Percentiles rank a stretch among this genome's conserved stretches.
phyloP scores from a whole-genome alignment of 805 yeast species.

The Myxozyma monticola region DNA sequence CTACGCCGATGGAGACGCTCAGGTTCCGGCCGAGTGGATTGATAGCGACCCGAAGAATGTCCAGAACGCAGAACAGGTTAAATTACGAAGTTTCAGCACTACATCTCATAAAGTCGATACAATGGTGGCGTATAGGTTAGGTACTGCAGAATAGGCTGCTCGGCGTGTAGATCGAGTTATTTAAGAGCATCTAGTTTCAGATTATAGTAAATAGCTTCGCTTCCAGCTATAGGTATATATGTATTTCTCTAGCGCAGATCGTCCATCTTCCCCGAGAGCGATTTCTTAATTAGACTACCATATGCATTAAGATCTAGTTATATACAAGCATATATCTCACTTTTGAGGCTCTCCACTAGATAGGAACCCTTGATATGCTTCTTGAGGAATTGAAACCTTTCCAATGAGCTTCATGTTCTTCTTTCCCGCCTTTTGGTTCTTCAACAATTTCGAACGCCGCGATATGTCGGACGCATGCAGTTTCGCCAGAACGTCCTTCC shows the following conservation, averaged over 20 bases:
- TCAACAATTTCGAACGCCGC: slow-evolving; percentile 82
- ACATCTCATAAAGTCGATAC: slow-evolving; percentile 70
- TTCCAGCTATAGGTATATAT: too few relatives aligned
- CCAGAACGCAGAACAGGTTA: slow-evolving; percentile 63
- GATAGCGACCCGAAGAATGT: slow-evolving; percentile 67
- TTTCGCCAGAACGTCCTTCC: slow-evolving; percentile 92
- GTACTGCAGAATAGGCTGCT: too few relatives aligned
- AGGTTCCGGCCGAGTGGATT: slow-evolving; percentile 80
- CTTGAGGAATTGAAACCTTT: slow-evolving; percentile 55
- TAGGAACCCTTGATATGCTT: slow-evolving; percentile 17
- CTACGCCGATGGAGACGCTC: slow-evolving; percentile 62
- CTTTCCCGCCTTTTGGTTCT: slow-evolving; percentile 91
- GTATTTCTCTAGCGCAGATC: too few relatives aligned
- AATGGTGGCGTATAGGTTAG: slow-evolving; percentile 58
- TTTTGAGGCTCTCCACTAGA: too few relatives aligned
- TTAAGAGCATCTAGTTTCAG: too few relatives aligned
- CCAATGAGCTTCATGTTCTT: slow-evolving; percentile 79
- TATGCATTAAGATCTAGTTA: too few relatives aligned
- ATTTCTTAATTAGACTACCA: too few relatives aligned
- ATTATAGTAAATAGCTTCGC: too few relatives aligned
- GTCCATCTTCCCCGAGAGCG: too few relatives aligned
- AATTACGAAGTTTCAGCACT: slow-evolving; percentile 68
- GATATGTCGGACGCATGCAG: slow-evolving; percentile 92
- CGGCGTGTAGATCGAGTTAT: too few relatives aligned
- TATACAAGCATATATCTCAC: too few relatives aligned